Evolutionary conservation across 2,329 filamentous ascomycete genomes (phyloP).

Genomic region (Penicillium sp.): DNA sequence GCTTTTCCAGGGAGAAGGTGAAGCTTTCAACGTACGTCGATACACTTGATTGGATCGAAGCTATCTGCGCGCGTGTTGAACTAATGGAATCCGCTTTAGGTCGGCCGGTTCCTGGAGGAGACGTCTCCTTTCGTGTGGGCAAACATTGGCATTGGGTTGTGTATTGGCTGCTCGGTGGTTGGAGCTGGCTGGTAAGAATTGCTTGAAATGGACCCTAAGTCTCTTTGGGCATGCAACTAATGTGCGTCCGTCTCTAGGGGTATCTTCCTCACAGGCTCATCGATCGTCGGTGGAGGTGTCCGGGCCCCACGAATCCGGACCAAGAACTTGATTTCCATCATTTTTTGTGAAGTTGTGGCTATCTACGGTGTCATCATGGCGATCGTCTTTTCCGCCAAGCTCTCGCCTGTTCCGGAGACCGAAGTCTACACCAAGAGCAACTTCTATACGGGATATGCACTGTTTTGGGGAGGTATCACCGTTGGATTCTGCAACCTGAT

Average conservation of each 20-base stretch:
- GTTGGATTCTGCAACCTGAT: conserved; percentile 94
- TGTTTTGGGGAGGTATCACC: conserved; percentile 94
- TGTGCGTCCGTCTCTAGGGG: conserved; percentile 58
- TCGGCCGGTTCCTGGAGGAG: conserved; percentile 89
- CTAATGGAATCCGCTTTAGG: conserved; percentile 44
- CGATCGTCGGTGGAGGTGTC: conserved; percentile 93
- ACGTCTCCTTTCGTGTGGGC: conserved; percentile 95
- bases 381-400: conserved; percentile 91
- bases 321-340: conserved; percentile 99
- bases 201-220: not conserved
- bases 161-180: conserved; percentile 92
- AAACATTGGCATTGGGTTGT: conserved; percentile 80
- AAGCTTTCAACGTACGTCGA: conserved; percentile 78
- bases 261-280: conserved; percentile 96
- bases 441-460: conserved; percentile 89
- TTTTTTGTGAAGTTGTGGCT: conserved; percentile 99
- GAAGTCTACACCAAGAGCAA: conserved; percentile 67
- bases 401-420: conserved; percentile 60
- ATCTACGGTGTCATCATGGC: conserved; percentile 99
- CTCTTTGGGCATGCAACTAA: not conserved
- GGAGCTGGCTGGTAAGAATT: conserved; percentile 83
- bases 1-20: conserved; percentile 95
- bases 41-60: not conserved
- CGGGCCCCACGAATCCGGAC: conserved; percentile 95
- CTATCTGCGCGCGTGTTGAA: not conserved